Conservation (phyloP, 2,329 filamentous ascomycete genomes). For the Talaromyces sp. region DNA sequence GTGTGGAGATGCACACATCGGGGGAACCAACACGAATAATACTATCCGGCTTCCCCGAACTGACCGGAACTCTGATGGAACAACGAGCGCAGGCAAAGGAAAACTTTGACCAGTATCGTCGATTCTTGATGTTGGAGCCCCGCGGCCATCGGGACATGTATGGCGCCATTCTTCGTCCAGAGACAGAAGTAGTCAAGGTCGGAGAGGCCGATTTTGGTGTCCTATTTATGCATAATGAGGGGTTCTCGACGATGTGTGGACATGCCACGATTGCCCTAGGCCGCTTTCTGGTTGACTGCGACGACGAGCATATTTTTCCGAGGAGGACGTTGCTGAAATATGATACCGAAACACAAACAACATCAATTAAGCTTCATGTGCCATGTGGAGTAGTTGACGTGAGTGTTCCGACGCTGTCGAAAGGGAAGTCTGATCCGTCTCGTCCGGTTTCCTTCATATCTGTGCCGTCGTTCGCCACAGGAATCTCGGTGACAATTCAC, state of each 20-base stretch:
- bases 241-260: constrained; percentile 52
- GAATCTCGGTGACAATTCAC: constrained; percentile 13
- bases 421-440: constrained; percentile 23
- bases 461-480: neutral
- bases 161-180: constrained; percentile 44
- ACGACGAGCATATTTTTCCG: constrained; percentile 36
- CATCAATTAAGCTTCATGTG: constrained; percentile 41
- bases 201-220: constrained; percentile 32
- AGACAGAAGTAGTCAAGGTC: constrained; percentile 41
- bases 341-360: constrained; percentile 20
- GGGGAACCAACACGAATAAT: constrained; percentile 51
- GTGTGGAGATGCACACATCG: constrained; percentile 48
- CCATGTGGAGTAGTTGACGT: constrained; percentile 46
- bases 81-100: constrained; percentile 32
- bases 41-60: constrained; percentile 38
- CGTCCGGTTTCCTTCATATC: constrained; percentile 3
- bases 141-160: constrained; percentile 54
- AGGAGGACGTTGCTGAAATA: neutral
- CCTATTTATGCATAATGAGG: constrained; percentile 48
- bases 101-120: constrained; percentile 42
- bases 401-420: constrained; percentile 37
- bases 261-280: constrained; percentile 53
- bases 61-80: constrained; percentile 28
- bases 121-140: constrained; percentile 46
- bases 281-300: constrained; percentile 42